Conservation (phyloP, 2,329 filamentous ascomycete genomes). For the Cladosporium sp. region DNA sequence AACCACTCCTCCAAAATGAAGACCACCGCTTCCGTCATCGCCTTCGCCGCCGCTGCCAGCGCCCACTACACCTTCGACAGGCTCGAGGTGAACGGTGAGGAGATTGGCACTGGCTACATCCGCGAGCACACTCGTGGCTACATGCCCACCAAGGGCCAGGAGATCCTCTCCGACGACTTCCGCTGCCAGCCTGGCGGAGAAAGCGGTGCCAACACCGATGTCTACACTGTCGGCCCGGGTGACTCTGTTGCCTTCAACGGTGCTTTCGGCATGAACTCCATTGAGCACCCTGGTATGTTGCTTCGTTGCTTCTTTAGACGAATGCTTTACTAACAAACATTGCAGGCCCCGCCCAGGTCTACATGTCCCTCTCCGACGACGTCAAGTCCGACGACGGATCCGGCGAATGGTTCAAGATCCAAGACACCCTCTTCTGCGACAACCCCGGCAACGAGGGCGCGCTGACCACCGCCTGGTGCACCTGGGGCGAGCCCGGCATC, state of each 20-base stretch:
- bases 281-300: constrained; percentile 22
- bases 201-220: constrained; percentile 30
- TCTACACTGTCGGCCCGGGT: constrained; percentile 23
- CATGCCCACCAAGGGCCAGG: constrained; percentile 26
- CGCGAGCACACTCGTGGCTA: constrained; percentile 26
- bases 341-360: constrained; percentile 16
- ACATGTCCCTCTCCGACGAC: constrained; percentile 23
- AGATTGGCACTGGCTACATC: constrained; percentile 41
- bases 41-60: constrained; percentile 26
- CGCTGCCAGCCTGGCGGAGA: constrained; percentile 18
- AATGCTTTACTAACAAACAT: background rate
- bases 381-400: constrained; percentile 16
- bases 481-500: constrained; percentile 14
- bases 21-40: constrained; percentile 24
- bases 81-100: constrained; percentile 39
- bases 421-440: constrained; percentile 13
- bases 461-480: constrained; percentile 15
- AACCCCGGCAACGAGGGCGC: constrained; percentile 7
- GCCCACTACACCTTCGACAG: constrained; percentile 34
- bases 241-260: constrained; percentile 19
- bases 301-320: background rate
- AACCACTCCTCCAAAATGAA: constrained; percentile 31
- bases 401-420: constrained; percentile 22
- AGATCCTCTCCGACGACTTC: constrained; percentile 28
- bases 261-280: constrained; percentile 15